Percentiles rank a stretch among this genome's conserved stretches.
These are phyloP conservation scores for Skeletonema tropicum DNA, from an alignment of 108 stramenopile species.

Conservation along the genomic window DNA sequence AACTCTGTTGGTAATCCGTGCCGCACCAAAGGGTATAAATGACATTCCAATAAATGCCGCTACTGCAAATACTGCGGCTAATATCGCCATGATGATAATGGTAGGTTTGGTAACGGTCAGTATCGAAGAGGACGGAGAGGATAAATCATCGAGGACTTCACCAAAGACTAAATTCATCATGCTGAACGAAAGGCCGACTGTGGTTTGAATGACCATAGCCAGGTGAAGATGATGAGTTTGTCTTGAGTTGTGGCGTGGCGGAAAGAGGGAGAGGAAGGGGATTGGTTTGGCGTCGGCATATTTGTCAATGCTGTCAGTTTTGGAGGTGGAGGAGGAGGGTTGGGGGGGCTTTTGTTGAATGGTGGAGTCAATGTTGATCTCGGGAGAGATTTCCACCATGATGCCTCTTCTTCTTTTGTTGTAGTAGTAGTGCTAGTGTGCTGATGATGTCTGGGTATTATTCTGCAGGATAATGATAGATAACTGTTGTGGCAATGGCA, in stretches of 20 bases:
- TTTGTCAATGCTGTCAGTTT: not conserved
- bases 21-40: constrained; percentile 30
- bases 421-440: too few relatives aligned
- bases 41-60: constrained; percentile 27
- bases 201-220: constrained; percentile 4
- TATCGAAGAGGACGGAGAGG: constrained; percentile 12
- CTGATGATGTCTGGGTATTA: too few relatives aligned
- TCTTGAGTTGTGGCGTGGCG: constrained; percentile 19
- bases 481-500: too few relatives aligned
- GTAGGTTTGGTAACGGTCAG: not conserved
- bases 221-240: constrained; percentile 13
- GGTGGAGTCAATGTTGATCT: not conserved
- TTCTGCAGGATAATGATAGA: too few relatives aligned
- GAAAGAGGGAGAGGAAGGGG: constrained; percentile 29
- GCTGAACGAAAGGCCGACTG: constrained; percentile 11
- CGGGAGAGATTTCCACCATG: not conserved
- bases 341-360: not conserved
- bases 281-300: constrained; percentile 7
- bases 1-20: constrained; percentile 33
- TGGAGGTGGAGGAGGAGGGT: not conserved
- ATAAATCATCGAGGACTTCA: constrained; percentile 22
- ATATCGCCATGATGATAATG: constrained; percentile 17
- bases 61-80: constrained; percentile 21
- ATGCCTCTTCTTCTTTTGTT: too few relatives aligned
- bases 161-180: constrained; percentile 41